phyloP scores from a whole-genome alignment of 257 asterid species.

The Voacanga thouarsii region DNA sequence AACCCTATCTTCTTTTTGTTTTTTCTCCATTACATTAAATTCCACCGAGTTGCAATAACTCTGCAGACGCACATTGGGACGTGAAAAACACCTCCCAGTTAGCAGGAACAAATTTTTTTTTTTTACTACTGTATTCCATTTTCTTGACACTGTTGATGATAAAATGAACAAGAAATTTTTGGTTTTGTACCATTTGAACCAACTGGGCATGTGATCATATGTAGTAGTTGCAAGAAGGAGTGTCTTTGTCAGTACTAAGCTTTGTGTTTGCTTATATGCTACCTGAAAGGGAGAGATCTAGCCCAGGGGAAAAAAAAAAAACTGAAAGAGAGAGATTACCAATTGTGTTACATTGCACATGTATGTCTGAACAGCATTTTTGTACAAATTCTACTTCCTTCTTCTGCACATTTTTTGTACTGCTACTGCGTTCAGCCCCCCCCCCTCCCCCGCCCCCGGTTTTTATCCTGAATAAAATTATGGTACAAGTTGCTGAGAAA shows the following conservation, averaged over 20 bases:
- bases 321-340: slow-evolving; percentile 1
- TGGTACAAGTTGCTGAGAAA: slow-evolving; percentile 1
- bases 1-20: slow-evolving; percentile 14
- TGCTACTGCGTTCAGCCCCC: not conserved
- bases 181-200: not conserved
- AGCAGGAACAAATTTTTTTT: not conserved
- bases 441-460: too few relatives aligned
- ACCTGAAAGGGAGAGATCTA: not conserved
- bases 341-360: slow-evolving; percentile 24
- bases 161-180: not conserved
- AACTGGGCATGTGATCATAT: slow-evolving; percentile 8
- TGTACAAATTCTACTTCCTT: not conserved
- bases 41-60: not conserved
- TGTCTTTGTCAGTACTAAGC: not conserved
- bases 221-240: not conserved
- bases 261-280: not conserved
- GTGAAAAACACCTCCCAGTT: slow-evolving; percentile 12
- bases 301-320: too few relatives aligned
- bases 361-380: not conserved
- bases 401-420: not conserved
- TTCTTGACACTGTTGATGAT: not conserved
- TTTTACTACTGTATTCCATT: not conserved
- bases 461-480: not conserved
- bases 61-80: not conserved
- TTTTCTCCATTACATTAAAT: slow-evolving; percentile 1